phyloP scores from a whole-genome alignment of 2,329 filamentous ascomycete genomes.

The Nigrospora sphaerica region DNA sequence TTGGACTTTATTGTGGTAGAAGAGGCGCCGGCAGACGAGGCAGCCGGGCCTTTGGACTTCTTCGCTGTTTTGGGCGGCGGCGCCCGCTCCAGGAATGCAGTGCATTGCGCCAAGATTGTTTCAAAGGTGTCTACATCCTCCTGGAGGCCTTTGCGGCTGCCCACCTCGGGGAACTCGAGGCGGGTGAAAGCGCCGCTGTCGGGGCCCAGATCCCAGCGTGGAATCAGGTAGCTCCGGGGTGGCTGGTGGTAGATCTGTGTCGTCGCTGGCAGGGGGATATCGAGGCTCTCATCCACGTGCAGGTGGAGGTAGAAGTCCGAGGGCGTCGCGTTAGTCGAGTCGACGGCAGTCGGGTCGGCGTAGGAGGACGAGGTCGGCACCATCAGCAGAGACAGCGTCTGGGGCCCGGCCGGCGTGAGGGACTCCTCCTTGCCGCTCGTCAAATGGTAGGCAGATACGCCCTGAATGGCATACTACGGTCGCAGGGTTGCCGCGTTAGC shows the following conservation, averaged over 20 bases:
- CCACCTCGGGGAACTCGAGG: conserved; percentile 78
- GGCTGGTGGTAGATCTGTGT: conserved; percentile 98
- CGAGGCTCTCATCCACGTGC: conserved; percentile 60
- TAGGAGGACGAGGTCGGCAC: conserved; percentile 81
- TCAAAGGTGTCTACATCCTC: conserved; percentile 96
- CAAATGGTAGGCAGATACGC: conserved; percentile 87
- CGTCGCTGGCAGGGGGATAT: conserved; percentile 86
- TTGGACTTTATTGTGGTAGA: conserved; percentile 31
- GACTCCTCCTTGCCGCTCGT: conserved; percentile 77
- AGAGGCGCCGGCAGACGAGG: conserved; percentile 14
- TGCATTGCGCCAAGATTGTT: conserved; percentile 96
- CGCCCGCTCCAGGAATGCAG: conserved; percentile 84
- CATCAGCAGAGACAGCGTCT: conserved; percentile 92
- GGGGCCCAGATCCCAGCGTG: conserved; percentile 86
- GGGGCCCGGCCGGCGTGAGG: conserved; percentile 77
- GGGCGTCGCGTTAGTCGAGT: conserved; percentile 49
- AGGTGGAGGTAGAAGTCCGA: conserved; percentile 97
- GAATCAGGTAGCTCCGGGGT: conserved; percentile 86
- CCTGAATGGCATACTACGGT: conserved; percentile 57
- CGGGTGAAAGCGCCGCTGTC: conserved; percentile 86
- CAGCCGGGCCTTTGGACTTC: conserved; percentile 12
- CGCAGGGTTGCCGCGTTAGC: conserved; percentile 2
- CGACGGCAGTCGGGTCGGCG: conserved; percentile 45
- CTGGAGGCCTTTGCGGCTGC: conserved; percentile 66
- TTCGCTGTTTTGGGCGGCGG: conserved; percentile 45